These are phyloP conservation scores for Scheffersomyces illinoinensis DNA, from an alignment of 1,139 yeast genomes.

Conservation along the genomic window DNA sequence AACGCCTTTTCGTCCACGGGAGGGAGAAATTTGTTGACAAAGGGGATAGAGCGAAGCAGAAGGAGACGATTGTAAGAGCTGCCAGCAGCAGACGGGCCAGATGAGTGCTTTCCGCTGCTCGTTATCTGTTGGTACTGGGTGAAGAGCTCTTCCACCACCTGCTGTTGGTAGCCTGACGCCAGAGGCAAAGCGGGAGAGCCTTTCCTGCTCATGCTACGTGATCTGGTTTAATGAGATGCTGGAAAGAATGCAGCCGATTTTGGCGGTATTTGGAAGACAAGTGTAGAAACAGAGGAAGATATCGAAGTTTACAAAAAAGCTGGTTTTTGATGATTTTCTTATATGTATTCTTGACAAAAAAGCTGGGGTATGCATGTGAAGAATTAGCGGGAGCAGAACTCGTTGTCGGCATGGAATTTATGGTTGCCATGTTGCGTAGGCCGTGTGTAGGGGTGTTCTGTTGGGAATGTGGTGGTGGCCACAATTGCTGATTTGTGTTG, in stretches of 20 bases:
- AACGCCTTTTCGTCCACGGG: conserved; percentile 27
- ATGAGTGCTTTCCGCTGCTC: background rate
- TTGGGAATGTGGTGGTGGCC: background rate
- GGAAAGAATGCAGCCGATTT: background rate
- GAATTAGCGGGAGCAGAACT: background rate
- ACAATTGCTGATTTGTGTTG: background rate
- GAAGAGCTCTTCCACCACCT: background rate
- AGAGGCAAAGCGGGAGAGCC: background rate
- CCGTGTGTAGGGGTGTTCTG: background rate
- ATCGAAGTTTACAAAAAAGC: background rate
- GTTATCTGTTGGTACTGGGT: conserved; percentile 1
- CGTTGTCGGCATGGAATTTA: background rate
- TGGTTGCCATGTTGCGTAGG: background rate
- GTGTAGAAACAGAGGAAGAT: background rate
- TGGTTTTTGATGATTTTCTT: background rate
- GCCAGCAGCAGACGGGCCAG: background rate
- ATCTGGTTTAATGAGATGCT: background rate
- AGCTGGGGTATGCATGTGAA: background rate
- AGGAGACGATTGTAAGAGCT: background rate
- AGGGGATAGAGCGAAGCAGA: conserved; percentile 21
- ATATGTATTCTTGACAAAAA: background rate
- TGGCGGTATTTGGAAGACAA: background rate
- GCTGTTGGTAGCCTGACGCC: background rate
- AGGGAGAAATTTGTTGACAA: conserved; percentile 28
- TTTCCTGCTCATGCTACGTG: background rate